phyloP scores from a whole-genome alignment of 805 yeast genomes.

The Isabelozyma pseudorhagii region DNA sequence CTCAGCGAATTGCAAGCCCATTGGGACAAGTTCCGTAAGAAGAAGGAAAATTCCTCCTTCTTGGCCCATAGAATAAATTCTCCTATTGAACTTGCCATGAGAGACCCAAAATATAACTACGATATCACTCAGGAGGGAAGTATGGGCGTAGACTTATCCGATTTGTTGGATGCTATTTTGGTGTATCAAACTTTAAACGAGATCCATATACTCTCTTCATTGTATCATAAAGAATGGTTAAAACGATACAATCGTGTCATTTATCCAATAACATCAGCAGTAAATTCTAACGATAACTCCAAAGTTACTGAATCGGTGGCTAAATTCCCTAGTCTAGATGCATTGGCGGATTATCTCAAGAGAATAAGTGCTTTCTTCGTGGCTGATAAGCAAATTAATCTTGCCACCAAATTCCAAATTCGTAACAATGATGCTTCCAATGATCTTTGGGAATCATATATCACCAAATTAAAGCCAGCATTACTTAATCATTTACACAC shows the following conservation, averaged over 20 bases:
- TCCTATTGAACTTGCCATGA: constrained; percentile 75
- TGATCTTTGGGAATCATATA: constrained; percentile 75
- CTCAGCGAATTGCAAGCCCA: constrained; percentile 53
- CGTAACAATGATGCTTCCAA: constrained; percentile 59
- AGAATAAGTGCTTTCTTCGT: constrained; percentile 74
- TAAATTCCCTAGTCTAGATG: constrained; percentile 1
- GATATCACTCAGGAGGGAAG: constrained; percentile 45
- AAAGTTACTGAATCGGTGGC: constrained; percentile 26
- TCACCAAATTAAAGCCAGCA: constrained; percentile 56
- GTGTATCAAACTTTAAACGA: constrained; percentile 76
- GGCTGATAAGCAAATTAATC: constrained; percentile 66
- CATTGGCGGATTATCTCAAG: constrained; percentile 39
- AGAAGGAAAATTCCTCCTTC: constrained; percentile 35
- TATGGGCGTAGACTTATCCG: constrained; percentile 53
- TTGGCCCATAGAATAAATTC: constrained; percentile 72
- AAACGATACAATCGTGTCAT: constrained; percentile 68
- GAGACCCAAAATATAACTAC: constrained; percentile 52
- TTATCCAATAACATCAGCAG: constrained; percentile 56
- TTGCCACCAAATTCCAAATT: constrained; percentile 60
- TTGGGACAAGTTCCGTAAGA: constrained; percentile 52
- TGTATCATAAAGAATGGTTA: constrained; percentile 68
- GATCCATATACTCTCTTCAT: constrained; percentile 54
- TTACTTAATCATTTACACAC: constrained; percentile 46
- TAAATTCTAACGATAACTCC: constrained; percentile 16
- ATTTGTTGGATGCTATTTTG: constrained; percentile 76